Percentiles rank a stretch among this genome's conserved stretches.
Conservation (phyloP, 1,139 yeast genomes). For the Blastobotrys persicus region DNA sequence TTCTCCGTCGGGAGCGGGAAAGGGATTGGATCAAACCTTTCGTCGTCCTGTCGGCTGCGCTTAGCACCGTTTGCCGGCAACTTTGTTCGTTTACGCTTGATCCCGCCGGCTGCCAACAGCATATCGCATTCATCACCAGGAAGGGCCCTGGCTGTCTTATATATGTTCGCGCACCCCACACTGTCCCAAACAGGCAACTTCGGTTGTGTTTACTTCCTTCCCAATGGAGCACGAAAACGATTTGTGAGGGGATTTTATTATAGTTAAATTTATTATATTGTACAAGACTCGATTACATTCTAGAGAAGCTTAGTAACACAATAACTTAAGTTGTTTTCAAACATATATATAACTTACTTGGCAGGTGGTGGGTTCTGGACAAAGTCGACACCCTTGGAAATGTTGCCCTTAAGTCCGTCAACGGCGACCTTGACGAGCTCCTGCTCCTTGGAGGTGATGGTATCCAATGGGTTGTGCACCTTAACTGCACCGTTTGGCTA, state of each 20-base stretch:
- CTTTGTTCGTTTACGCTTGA: constrained; percentile 6
- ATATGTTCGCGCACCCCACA: neutral
- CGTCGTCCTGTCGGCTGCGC: neutral
- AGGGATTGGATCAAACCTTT: constrained; percentile 5
- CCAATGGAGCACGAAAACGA: neutral
- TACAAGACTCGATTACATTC: neutral
- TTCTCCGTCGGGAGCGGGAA: constrained; percentile 9
- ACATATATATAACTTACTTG: constrained; percentile 18
- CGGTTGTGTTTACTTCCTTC: constrained; percentile 4
- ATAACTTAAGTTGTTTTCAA: neutral
- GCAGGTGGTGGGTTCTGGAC: constrained; percentile 25
- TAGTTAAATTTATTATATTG: no score
- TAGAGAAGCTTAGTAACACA: constrained; percentile 3
- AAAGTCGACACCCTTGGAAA: constrained; percentile 67
- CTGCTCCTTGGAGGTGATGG: constrained; percentile 37
- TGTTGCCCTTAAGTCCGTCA: constrained; percentile 69
- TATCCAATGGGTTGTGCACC: constrained; percentile 46
- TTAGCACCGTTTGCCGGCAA: neutral
- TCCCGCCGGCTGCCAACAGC: neutral
- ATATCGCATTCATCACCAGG: neutral
- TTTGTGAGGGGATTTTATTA: neutral
- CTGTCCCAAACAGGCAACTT: neutral
- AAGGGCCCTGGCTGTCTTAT: neutral
- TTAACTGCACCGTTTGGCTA: constrained; percentile 72
- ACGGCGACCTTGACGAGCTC: constrained; percentile 75